Conservation (phyloP, 1,284 basidiomycete genomes). For the Apiotrichum laibachii region DNA sequence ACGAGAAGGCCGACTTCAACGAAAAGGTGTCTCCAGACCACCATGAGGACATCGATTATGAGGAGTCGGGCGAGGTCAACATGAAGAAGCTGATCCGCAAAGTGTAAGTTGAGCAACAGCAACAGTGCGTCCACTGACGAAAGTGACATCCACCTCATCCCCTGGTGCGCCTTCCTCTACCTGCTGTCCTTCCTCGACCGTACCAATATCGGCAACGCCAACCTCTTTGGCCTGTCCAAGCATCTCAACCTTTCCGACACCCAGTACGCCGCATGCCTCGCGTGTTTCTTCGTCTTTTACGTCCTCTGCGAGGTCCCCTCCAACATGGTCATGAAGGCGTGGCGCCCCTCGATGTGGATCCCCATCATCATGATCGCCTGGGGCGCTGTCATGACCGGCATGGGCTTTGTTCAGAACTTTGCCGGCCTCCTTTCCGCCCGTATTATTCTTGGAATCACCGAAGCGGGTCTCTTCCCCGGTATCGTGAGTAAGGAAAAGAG, state of each 20-base stretch:
- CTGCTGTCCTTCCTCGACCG: conserved; percentile 68
- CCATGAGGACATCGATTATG: background rate
- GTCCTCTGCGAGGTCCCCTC: conserved; percentile 67
- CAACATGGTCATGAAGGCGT: conserved; percentile 57
- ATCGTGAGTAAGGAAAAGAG: conserved; percentile 11
- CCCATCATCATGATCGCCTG: conserved; percentile 43
- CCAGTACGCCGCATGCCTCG: conserved; percentile 30
- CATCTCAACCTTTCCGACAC: conserved; percentile 29
- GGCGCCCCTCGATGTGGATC: conserved; percentile 34
- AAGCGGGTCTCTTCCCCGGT: conserved; percentile 42
- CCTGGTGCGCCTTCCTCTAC: conserved; percentile 58
- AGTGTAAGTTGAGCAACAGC: background rate
- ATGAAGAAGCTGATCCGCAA: conserved; percentile 6
- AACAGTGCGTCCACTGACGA: background rate
- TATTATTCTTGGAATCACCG: conserved; percentile 35
- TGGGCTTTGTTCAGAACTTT: conserved; percentile 50
- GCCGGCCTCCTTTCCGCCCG: conserved; percentile 41
- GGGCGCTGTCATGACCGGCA: conserved; percentile 50
- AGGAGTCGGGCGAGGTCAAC: conserved; percentile 4
- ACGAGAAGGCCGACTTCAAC: background rate
- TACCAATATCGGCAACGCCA: conserved; percentile 63
- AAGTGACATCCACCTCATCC: conserved; percentile 26
- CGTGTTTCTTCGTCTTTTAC: conserved; percentile 63
- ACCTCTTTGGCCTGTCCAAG: conserved; percentile 45
- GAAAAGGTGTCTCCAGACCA: no score